phyloP scores from a whole-genome alignment of 352 stramenopile genomes.

The Saprolegnia diclina region DNA sequence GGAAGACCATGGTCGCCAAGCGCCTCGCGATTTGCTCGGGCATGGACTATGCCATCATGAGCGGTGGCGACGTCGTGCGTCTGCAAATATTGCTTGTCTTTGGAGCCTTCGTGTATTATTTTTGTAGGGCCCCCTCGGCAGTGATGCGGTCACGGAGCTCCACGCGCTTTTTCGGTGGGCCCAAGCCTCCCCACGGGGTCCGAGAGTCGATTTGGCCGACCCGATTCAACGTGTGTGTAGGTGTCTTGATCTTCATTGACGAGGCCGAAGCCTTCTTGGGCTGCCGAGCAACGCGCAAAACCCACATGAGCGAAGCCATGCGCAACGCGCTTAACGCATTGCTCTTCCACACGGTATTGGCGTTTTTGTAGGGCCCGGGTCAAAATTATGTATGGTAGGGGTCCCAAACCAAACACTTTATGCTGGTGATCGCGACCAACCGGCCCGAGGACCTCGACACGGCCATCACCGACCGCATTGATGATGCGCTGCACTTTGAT shows the following conservation, averaged over 20 bases:
- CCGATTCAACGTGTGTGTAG: slow-evolving; percentile 8
- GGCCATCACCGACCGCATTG: slow-evolving; percentile 72
- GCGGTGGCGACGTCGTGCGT: slow-evolving; percentile 62
- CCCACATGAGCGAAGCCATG: slow-evolving; percentile 79
- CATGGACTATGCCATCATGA: slow-evolving; percentile 83
- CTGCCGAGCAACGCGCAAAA: slow-evolving; percentile 66
- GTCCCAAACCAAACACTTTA: slow-evolving; percentile 61
- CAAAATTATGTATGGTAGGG: slow-evolving; percentile 24
- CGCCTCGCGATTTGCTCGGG: slow-evolving; percentile 51
- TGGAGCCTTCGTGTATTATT: neutral
- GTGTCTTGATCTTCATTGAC: slow-evolving; percentile 84
- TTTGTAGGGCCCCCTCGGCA: slow-evolving; percentile 50
- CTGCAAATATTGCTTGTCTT: neutral
- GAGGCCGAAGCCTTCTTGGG: slow-evolving; percentile 80
- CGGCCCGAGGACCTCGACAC: slow-evolving; percentile 71
- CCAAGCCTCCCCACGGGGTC: slow-evolving; percentile 53
- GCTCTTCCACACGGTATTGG: slow-evolving; percentile 59
- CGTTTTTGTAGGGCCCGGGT: neutral
- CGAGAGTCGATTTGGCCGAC: neutral
- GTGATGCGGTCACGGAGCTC: slow-evolving; percentile 70
- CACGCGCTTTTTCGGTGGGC: slow-evolving; percentile 80
- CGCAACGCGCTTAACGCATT: slow-evolving; percentile 77
- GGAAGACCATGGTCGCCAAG: slow-evolving; percentile 87
- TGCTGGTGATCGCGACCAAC: slow-evolving; percentile 83
- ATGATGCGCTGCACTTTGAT: slow-evolving; percentile 78